These are phyloP conservation scores for Cylindrotheca closterium DNA, from an alignment of 108 stramenopile genomes.

Conservation along the genomic window DNA sequence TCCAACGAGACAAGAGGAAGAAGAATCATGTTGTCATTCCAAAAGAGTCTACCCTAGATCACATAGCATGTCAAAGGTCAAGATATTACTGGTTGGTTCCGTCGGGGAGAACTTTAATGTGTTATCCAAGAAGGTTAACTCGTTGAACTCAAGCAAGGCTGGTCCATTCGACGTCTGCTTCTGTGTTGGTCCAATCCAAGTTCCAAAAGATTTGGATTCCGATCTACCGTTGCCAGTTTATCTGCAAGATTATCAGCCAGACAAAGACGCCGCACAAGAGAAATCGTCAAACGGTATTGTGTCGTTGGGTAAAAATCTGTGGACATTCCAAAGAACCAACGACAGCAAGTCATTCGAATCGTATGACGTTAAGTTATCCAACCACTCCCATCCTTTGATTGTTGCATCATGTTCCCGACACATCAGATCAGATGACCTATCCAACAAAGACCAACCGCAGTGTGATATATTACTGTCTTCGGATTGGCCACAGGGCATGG, in stretches of 20 bases:
- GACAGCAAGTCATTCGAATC: constrained; percentile 14
- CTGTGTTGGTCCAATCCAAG: constrained; percentile 57
- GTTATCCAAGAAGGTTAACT: constrained; percentile 46
- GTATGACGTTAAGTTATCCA: constrained; percentile 22
- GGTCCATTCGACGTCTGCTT: constrained; percentile 84
- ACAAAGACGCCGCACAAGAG: neutral
- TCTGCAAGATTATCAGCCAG: constrained; percentile 23
- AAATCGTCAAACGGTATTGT: constrained; percentile 7
- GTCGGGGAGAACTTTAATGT: constrained; percentile 52
- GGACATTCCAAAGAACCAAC: constrained; percentile 14
- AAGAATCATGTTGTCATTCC: too few relatives aligned
- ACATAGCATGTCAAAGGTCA: constrained; percentile 37
- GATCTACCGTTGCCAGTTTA: constrained; percentile 42
- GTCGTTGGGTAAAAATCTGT: constrained; percentile 11
- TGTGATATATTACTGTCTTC: constrained; percentile 75
- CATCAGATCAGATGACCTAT: constrained; percentile 24
- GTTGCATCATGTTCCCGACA: constrained; percentile 41
- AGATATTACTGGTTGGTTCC: constrained; percentile 66
- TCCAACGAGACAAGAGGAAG: too few relatives aligned
- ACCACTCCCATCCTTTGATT: constrained; percentile 16
- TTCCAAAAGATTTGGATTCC: constrained; percentile 13
- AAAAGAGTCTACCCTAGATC: too few relatives aligned
- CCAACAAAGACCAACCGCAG: constrained; percentile 29
- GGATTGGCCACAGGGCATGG: constrained; percentile 87
- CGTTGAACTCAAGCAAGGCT: constrained; percentile 73